Percentiles rank a stretch among this genome's conserved stretches.
phyloP scores from a whole-genome alignment of 805 yeast genomes.

The Barnettozyma sucrosica region DNA sequence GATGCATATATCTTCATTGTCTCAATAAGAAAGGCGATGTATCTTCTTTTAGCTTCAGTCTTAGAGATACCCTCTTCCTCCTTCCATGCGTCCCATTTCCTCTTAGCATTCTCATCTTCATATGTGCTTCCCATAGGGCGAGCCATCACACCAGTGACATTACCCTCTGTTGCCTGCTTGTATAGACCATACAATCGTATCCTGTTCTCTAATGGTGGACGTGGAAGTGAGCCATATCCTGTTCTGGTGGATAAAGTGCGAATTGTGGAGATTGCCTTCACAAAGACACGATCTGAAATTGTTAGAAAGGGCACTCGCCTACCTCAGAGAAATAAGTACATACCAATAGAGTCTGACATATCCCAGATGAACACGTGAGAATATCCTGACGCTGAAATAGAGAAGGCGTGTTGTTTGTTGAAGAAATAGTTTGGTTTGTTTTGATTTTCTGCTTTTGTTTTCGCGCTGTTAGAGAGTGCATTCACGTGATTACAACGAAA shows the following conservation, averaged over 20 bases:
- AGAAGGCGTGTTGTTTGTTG: background rate
- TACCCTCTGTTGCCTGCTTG: conserved; percentile 84
- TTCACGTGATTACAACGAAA: background rate
- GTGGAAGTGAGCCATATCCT: conserved; percentile 56
- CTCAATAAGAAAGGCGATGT: conserved; percentile 61
- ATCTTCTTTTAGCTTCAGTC: conserved; percentile 68
- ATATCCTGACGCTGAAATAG: too few species aligned
- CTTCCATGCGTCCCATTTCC: conserved; percentile 87
- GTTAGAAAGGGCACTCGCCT: background rate
- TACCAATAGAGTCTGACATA: conserved; percentile 18
- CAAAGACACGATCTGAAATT: conserved; percentile 63
- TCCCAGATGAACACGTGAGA: too few species aligned
- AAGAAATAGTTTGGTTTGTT: background rate
- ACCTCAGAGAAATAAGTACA: background rate
- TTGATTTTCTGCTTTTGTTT: background rate
- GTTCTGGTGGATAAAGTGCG: conserved; percentile 62
- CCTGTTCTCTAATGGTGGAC: conserved; percentile 71
- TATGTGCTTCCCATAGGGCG: conserved; percentile 55
- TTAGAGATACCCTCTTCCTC: conserved; percentile 59
- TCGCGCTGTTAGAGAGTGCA: background rate
- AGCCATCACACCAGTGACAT: conserved; percentile 62
- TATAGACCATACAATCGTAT: conserved; percentile 73
- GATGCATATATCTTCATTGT: conserved; percentile 69
- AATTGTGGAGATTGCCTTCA: conserved; percentile 75
- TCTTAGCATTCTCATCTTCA: conserved; percentile 61